phyloP scores from a whole-genome alignment of 2,329 filamentous ascomycete species.

The Chrysoporthe puriensis region DNA sequence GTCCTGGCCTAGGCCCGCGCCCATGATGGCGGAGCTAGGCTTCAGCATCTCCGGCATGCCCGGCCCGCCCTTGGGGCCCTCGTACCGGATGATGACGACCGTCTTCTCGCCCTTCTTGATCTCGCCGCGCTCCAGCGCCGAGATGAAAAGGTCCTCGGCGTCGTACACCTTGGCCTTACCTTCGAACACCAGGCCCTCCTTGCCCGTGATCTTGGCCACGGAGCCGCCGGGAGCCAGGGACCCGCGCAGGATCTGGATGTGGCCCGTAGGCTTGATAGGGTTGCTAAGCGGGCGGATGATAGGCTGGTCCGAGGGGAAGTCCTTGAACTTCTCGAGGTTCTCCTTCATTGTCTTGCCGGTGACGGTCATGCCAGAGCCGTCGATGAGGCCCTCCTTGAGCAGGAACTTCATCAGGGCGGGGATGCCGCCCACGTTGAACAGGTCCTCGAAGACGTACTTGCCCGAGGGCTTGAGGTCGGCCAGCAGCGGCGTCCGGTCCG shows the following conservation, averaged over 20 bases:
- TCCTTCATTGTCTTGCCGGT: conserved; percentile 89
- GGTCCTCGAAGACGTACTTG: conserved; percentile 82
- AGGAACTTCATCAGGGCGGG: conserved; percentile 87
- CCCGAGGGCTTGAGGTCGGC: conserved; percentile 85
- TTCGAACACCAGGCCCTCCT: conserved; percentile 83
- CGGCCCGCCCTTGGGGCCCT: conserved; percentile 89
- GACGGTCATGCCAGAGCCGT: conserved; percentile 79
- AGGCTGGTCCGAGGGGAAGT: conserved; percentile 74
- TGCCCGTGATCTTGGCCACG: conserved; percentile 92
- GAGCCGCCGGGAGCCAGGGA: conserved; percentile 84
- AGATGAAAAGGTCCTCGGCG: conserved; percentile 80
- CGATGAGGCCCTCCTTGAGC: conserved; percentile 78
- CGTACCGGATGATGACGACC: conserved; percentile 89
- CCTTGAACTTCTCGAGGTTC: conserved; percentile 77
- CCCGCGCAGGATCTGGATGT: conserved; percentile 86
- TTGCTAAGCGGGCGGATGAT: conserved; percentile 81
- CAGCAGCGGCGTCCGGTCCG: conserved; percentile 77
- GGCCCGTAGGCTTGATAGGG: conserved; percentile 85
- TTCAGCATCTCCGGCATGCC: conserved; percentile 97
- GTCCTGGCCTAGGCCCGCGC: conserved; percentile 77
- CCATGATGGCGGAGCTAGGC: conserved; percentile 91
- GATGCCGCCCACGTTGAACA: conserved; percentile 85
- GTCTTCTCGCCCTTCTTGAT: conserved; percentile 88
- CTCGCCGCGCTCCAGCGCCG: conserved; percentile 73
- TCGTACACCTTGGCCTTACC: conserved; percentile 84